Evolutionary conservation across 331 rosid species (phyloP), one percentile per base, ranked within the genome.

Genomic region (Cucumis variabilis): DNA sequence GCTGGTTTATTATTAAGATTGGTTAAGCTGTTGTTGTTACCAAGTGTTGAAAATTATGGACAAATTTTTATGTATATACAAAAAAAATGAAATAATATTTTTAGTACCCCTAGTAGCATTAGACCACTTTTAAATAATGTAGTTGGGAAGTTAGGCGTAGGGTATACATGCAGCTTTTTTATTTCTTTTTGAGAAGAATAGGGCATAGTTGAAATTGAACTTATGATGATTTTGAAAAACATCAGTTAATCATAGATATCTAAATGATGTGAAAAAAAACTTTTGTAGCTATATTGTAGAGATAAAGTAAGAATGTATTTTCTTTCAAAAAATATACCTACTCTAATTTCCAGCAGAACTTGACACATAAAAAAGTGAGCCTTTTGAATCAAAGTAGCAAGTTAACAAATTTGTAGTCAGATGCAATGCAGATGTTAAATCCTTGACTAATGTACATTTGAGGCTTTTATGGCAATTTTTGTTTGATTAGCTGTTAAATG

Each of bases 1-100:
- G 23, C 25, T 79, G 84, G 33, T 79, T 79, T 51, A 77, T n/a
- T 48, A 77, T 79, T 51, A 21, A 23, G 17, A 75, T 44, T 76
- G 11, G 27, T 13, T 48, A 76, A 46, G 12, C 37, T 50, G 20
- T 13, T 76, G 28, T n/a, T 48, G 14, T 46, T 13, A 44, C 21
- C 14, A 48, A 76, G 82, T 13, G 25, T 48, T n/a, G 37, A 76
- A 48, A n/a, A 48, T 48, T 44, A 76, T 13, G 60, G 6, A 76
- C 33, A 48, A 48, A 21, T 12, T 19, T 80, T 21, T 37, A 19
- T 41, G 12, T 37, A 41, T 72, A 33, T 53, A 79, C 5, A 27
- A 3, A 28, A 55, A 80, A 58, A 66, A 83, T 1, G 30, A 83
- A 83, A 37, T 53, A 14, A 80, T 55, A 75, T 75, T 75, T 53